Evolutionary conservation across 1,139 yeast species (phyloP).

Genomic region (Meyerozyma sp.): DNA sequence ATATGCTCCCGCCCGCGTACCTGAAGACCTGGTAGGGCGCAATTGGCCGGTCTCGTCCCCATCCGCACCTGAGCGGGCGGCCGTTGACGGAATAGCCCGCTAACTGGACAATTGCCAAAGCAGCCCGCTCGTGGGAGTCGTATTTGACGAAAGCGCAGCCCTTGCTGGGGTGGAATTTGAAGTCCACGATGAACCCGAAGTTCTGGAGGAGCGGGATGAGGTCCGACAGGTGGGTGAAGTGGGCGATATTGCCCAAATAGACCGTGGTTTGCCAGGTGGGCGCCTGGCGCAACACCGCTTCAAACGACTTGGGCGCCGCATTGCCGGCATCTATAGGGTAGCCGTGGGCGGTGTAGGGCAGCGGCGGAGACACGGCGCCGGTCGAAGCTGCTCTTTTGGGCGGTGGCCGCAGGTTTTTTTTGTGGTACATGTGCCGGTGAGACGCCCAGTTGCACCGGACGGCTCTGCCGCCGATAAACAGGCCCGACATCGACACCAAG

Average conservation of each 20-base stretch:
- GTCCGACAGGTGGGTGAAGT: slow-evolving; percentile 67
- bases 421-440: slow-evolving; percentile 44
- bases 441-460: slow-evolving; percentile 89
- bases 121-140: slow-evolving; percentile 85
- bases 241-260: slow-evolving; percentile 81
- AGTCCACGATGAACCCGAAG: slow-evolving; percentile 78
- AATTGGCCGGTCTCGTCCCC: slow-evolving; percentile 68
- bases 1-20: slow-evolving; percentile 15
- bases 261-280: slow-evolving; percentile 89
- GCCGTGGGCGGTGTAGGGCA: neutral
- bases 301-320: slow-evolving; percentile 55
- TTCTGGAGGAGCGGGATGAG: slow-evolving; percentile 71
- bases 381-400: neutral
- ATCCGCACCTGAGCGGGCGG: slow-evolving; percentile 75
- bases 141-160: slow-evolving; percentile 85
- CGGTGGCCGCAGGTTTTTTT: slow-evolving; percentile 4
- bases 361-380: neutral
- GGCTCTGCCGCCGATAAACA: slow-evolving; percentile 64
- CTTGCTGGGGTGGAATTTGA: slow-evolving; percentile 75
- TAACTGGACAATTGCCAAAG: slow-evolving; percentile 78
- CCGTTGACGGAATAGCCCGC: slow-evolving; percentile 75
- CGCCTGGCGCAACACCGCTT: slow-evolving; percentile 66
- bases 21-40: slow-evolving; percentile 31
- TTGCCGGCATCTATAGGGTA: neutral
- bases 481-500: slow-evolving; percentile 70